phyloP scores from a whole-genome alignment of 768 basidiomycete genomes.

The Pluteus cervinus region DNA sequence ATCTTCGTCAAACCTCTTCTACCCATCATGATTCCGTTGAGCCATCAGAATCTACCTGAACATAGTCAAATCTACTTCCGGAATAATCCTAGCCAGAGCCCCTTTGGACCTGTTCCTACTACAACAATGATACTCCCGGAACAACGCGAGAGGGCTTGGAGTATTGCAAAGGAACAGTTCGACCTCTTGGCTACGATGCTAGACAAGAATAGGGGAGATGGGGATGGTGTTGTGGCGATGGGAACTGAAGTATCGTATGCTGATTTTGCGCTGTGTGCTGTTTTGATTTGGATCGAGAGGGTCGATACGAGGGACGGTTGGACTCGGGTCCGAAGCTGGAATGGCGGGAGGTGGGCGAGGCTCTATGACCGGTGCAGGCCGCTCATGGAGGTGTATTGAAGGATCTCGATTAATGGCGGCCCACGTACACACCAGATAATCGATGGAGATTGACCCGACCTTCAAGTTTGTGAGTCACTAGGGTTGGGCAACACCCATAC shows the following conservation, averaged over 20 bases:
- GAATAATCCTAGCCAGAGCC: conserved; percentile 9
- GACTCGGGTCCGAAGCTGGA: conserved; percentile 64
- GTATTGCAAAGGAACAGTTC: conserved; percentile 59
- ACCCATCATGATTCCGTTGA: conserved; percentile 65
- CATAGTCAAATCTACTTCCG: conserved; percentile 49
- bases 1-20: conserved; percentile 60
- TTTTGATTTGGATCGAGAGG: conserved; percentile 69
- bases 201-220: conserved; percentile 62
- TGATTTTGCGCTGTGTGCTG: conserved; percentile 68
- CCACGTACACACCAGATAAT: too few species aligned
- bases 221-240: conserved; percentile 59
- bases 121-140: conserved; percentile 23
- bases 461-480: too few species aligned
- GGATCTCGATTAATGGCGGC: too few species aligned
- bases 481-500: too few species aligned
- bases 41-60: conserved; percentile 53
- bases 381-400: conserved; percentile 63
- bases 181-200: conserved; percentile 56
- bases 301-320: conserved; percentile 73
- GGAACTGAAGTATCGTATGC: conserved; percentile 65
- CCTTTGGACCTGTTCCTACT: conserved; percentile 11
- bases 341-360: conserved; percentile 59
- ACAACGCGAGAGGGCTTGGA: conserved; percentile 64
- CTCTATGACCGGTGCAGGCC: conserved; percentile 56
- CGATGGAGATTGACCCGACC: too few species aligned